Percentiles rank a stretch among this genome's conserved stretches.
phyloP scores from a whole-genome alignment of 208 protist genomes.

The Leishmania tarentolae region DNA sequence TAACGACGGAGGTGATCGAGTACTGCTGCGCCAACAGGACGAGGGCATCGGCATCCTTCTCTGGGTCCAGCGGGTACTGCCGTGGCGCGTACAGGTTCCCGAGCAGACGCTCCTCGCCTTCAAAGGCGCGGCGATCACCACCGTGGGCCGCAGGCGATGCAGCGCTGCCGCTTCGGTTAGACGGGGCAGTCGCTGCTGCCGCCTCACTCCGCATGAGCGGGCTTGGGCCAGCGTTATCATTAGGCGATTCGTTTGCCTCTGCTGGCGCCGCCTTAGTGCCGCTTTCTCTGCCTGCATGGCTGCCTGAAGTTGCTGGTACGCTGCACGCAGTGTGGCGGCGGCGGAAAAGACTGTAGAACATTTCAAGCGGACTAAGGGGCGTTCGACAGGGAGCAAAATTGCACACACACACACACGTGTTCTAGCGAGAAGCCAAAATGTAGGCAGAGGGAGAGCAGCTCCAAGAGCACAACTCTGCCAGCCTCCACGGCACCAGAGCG shows the following conservation, averaged over 20 bases:
- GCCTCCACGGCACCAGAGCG: not conserved
- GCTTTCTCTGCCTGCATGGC: not conserved
- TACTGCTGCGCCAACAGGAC: conserved; percentile 26
- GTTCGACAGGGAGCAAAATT: not conserved
- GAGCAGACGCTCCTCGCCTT: conserved; percentile 31
- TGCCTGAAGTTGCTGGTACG: not conserved
- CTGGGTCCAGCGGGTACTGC: conserved; percentile 30
- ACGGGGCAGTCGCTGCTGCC: not conserved
- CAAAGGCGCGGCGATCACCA: conserved; percentile 24
- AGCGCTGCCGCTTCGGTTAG: not conserved
- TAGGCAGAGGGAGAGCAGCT: not conserved
- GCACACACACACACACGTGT: not conserved
- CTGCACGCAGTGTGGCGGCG: not conserved
- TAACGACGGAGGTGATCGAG: conserved; percentile 47
- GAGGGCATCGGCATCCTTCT: conserved; percentile 26
- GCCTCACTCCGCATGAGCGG: not conserved
- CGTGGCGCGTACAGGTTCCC: conserved; percentile 18
- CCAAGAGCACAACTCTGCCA: not conserved
- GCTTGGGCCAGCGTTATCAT: not conserved
- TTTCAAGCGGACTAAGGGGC: conserved; percentile 2
- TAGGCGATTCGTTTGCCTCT: not conserved
- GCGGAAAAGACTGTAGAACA: conserved; percentile 31
- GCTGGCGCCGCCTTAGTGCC: not conserved
- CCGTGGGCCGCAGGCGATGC: not conserved
- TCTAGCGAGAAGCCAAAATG: not conserved